phyloP scores from a whole-genome alignment of 768 basidiomycete genomes.

The Trametes cubensis region DNA sequence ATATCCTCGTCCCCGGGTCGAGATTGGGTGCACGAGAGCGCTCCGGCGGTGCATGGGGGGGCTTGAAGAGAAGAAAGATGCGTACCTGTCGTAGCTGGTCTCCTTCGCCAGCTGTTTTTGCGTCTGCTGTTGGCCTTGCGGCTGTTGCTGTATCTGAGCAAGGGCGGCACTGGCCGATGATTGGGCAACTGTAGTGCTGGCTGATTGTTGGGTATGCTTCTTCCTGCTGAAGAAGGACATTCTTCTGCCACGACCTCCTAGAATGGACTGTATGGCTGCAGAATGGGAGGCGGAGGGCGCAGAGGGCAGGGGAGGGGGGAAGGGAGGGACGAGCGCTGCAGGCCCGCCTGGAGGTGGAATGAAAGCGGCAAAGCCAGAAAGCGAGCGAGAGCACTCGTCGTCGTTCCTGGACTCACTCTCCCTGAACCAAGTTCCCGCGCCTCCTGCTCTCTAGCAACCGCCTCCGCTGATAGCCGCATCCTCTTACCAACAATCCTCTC shows the following conservation, averaged over 20 bases:
- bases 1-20: too few relatives aligned
- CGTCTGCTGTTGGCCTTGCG: constrained; percentile 30
- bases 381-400: constrained; percentile 3
- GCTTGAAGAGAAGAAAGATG: constrained; percentile 19
- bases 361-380: constrained; percentile 24
- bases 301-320: constrained; percentile 6
- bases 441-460: constrained; percentile 28
- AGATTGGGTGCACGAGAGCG: too few relatives aligned
- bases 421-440: constrained; percentile 12
- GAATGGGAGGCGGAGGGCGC: constrained; percentile 10
- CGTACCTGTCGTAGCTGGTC: constrained; percentile 36
- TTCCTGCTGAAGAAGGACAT: constrained; percentile 95
- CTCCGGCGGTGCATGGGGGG: too few relatives aligned
- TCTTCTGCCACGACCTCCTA: constrained; percentile 63
- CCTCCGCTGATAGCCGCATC: constrained; percentile 30
- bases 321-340: constrained; percentile 23
- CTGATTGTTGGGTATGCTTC: constrained; percentile 58
- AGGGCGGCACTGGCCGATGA: constrained; percentile 72
- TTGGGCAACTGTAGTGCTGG: constrained; percentile 48
- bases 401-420: constrained; percentile 11
- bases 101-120: constrained; percentile 38
- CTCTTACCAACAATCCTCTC: not conserved
- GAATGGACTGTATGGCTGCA: constrained; percentile 70
- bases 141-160: constrained; percentile 30
- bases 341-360: constrained; percentile 29